Conservation (phyloP, 2,329 filamentous ascomycete genomes). For the Fusarium sp. region DNA sequence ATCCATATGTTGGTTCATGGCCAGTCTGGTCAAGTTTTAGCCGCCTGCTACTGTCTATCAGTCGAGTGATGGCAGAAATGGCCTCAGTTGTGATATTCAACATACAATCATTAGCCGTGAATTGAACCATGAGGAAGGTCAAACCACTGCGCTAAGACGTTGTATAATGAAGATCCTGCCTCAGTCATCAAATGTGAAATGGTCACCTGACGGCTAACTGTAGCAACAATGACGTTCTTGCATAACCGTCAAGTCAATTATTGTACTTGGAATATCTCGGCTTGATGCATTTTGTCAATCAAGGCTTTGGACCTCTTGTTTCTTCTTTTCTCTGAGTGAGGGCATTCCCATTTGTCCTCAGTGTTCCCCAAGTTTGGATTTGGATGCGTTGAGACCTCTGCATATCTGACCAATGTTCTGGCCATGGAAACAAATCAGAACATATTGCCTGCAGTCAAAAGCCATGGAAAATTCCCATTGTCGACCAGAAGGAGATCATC, state of each 20-base stretch:
- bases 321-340: slow-evolving; percentile 3
- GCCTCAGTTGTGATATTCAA: slow-evolving; percentile 17
- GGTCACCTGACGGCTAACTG: slow-evolving; percentile 2
- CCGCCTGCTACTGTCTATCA: slow-evolving; percentile 33
- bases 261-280: neutral
- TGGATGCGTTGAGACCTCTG: neutral
- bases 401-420: neutral
- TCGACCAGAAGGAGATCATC: neutral
- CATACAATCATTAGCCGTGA: slow-evolving; percentile 10
- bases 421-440: neutral
- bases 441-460: neutral
- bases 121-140: neutral
- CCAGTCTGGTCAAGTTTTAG: slow-evolving; percentile 34
- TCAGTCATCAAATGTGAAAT: neutral
- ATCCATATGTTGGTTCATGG: neutral
- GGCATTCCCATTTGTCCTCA: slow-evolving; percentile 22
- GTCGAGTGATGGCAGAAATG: slow-evolving; percentile 32
- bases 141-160: neutral
- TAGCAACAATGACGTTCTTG: neutral
- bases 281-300: neutral
- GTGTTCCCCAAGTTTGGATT: neutral
- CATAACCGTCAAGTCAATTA: no score
- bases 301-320: neutral
- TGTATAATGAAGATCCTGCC: neutral
- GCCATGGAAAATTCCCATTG: neutral